phyloP scores from a whole-genome alignment of 768 basidiomycete genomes.

The Lentinula lateritia region DNA sequence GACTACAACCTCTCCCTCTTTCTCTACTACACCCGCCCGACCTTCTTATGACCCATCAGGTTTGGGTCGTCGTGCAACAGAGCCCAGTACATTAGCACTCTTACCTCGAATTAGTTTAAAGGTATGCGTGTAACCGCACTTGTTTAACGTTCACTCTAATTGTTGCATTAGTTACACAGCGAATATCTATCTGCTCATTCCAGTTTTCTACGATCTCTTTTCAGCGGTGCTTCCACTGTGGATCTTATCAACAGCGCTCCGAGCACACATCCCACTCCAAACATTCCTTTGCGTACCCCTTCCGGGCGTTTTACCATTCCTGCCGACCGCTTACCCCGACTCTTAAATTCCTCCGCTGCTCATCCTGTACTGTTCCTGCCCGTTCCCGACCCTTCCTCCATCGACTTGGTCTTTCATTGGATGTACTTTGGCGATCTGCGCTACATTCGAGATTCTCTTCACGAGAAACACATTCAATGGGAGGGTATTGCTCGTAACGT shows the following conservation, averaged over 20 bases:
- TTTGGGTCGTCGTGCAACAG: constrained; percentile 43
- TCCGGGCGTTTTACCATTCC: constrained; percentile 36
- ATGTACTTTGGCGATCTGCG: constrained; percentile 73
- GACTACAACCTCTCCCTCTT: constrained; percentile 7
- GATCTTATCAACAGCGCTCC: constrained; percentile 45
- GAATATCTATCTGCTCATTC: constrained; percentile 85
- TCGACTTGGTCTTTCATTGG: constrained; percentile 72
- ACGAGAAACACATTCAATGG: constrained; percentile 66
- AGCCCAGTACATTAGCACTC: constrained; percentile 39
- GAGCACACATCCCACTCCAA: constrained; percentile 19
- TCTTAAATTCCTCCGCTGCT: constrained; percentile 53
- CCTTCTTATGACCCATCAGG: constrained; percentile 35
- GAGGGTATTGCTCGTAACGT: constrained; percentile 85
- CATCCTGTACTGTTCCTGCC: constrained; percentile 72
- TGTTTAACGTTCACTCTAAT: background rate
- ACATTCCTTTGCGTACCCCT: constrained; percentile 15
- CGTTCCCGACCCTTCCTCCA: constrained; percentile 66
- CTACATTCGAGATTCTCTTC: constrained; percentile 64
- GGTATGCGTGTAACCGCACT: constrained; percentile 33
- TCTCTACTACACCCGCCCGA: constrained; percentile 19
- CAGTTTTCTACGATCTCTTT: constrained; percentile 60
- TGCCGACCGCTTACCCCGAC: constrained; percentile 53
- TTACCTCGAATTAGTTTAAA: constrained; percentile 56
- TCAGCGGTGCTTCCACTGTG: constrained; percentile 60
- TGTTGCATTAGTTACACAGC: constrained; percentile 55